Base-by-base conservation (phyloP, 2,329 filamentous ascomycete species). In the Paramyrothecium sp. region DNA sequence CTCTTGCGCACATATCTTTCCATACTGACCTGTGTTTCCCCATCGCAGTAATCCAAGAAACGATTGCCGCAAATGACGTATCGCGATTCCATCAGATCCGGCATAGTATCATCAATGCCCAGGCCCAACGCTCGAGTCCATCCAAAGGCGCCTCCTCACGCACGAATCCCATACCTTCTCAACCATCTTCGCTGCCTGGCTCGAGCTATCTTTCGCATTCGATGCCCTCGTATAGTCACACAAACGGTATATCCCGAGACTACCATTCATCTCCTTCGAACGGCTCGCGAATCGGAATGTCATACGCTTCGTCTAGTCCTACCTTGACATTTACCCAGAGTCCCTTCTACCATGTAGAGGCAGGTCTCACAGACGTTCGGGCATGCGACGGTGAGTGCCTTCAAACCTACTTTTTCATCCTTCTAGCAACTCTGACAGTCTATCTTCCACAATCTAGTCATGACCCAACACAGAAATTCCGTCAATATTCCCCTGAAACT, bases 331-430 rank as follows among this genome's bases (percentile, higher is more conserved):
- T 81, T 76, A 94, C 91, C 67, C 73, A 86, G 3, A 97, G 92
- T 67, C 94, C 95, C 0, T 99, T 97, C 72, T 97, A 94, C 68
- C 84, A 84, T 12, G 80, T 94, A 33, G 71, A 87, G 50, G 79
- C 85, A 55, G 81, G 85, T 26, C 73, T 97, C 7, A 85, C 90
- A 5, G 76, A 81, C 8, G 77, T 88, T 19, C 81, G 85, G 47
- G 82, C 86, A 56, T 90, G 92, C 61, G 90, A 94, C 71, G 83
- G 93, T 93, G 80, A 69, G 84, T 71, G 56, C 48, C 52, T 51
- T 46, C 11, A 20, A 23, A 10, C 38, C 38, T 38, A 16, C n/a
- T 44, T 4, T 10, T 30, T 30, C 10, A 30, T 10, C 26, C 26
- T 4, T 30, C 10, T 10, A 30, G 26, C 26, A 30, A 30, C 5